Evolutionary conservation across 768 basidiomycete genomes (phyloP).

Genomic region (Russula earlei): DNA sequence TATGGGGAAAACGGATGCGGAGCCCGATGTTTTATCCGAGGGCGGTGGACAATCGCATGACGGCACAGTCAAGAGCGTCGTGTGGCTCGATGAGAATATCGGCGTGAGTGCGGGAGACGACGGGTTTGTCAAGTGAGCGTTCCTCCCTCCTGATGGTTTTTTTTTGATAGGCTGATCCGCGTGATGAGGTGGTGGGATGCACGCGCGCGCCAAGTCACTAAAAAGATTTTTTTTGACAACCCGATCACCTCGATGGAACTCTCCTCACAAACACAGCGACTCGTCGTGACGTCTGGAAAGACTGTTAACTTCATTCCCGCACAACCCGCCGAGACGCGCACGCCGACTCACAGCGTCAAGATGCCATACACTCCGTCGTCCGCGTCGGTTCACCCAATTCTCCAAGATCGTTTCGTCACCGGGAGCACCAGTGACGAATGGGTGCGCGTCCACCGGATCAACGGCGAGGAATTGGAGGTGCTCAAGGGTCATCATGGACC

Average conservation of each 20-base stretch:
- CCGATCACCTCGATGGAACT: constrained; percentile 94
- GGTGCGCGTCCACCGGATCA: constrained; percentile 89
- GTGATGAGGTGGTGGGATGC: constrained; percentile 89
- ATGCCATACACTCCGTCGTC: constrained; percentile 86
- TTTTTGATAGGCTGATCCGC: constrained; percentile 11
- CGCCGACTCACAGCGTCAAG: constrained; percentile 63
- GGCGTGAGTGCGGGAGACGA: constrained; percentile 92
- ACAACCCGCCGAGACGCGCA: constrained; percentile 38
- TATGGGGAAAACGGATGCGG: constrained; percentile 75
- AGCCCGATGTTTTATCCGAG: constrained; percentile 71
- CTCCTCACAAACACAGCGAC: constrained; percentile 66
- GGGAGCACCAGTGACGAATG: constrained; percentile 88
- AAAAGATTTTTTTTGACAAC: constrained; percentile 59
- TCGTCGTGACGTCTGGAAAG: constrained; percentile 87
- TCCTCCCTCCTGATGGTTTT: background rate
- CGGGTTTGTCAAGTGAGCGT: constrained; percentile 70
- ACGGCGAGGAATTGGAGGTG: constrained; percentile 84
- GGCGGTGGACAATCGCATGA: constrained; percentile 60
- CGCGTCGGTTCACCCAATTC: constrained; percentile 86
- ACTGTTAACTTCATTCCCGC: constrained; percentile 87
- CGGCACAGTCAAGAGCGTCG: constrained; percentile 84
- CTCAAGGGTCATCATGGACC: constrained; percentile 97
- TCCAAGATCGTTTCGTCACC: constrained; percentile 85
- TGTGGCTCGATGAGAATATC: constrained; percentile 84
- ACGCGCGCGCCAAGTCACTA: constrained; percentile 63